phyloP scores from a whole-genome alignment of 225 moss, liverwort and hornwort genomes.

The Thuidium tamariscinum region DNA sequence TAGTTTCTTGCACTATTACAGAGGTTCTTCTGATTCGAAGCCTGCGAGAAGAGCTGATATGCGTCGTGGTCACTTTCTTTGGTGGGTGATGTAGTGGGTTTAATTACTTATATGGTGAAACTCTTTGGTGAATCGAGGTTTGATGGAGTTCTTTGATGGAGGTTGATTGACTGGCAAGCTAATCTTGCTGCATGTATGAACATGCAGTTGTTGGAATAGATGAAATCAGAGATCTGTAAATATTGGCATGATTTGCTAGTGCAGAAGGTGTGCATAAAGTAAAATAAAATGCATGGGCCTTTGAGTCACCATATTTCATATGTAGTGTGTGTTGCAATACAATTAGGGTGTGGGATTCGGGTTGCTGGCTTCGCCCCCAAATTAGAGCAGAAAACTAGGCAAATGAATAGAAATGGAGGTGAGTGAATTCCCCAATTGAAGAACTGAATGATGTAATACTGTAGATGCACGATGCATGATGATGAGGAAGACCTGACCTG shows the following conservation, averaged over 20 bases:
- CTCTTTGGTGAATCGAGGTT: not conserved
- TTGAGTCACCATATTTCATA: not conserved
- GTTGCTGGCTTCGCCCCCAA: not conserved
- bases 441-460: not conserved
- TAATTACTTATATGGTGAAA: not conserved
- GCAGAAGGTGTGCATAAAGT: not conserved
- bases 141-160: not conserved
- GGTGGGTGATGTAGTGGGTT: not conserved
- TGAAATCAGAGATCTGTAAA: not conserved
- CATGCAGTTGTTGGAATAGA: not conserved
- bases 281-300: not conserved
- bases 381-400: not conserved
- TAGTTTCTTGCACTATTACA: not conserved
- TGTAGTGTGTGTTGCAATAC: not conserved
- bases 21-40: not conserved
- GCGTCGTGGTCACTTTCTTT: not conserved
- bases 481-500: not conserved
- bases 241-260: not conserved
- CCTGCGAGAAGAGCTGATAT: not conserved
- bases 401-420: not conserved
- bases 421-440: no score
- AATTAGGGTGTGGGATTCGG: not conserved
- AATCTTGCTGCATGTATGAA: not conserved
- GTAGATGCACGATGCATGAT: not conserved
- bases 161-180: not conserved